phyloP scores from a whole-genome alignment of 768 basidiomycete genomes.

The Leccinum obscurum region DNA sequence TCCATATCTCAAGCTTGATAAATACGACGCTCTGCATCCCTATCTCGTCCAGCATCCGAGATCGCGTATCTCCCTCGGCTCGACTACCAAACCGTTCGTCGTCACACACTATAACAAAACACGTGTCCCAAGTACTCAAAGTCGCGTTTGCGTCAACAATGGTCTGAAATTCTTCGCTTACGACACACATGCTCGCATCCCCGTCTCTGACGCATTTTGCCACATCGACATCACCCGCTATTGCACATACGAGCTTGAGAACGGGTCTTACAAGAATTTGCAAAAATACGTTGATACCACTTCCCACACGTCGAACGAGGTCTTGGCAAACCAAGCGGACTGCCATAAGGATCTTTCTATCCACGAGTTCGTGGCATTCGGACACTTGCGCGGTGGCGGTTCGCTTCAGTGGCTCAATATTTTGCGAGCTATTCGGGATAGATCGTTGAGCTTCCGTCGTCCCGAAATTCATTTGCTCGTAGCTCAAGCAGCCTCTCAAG shows the following conservation, averaged over 20 bases:
- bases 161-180: slow-evolving; percentile 31
- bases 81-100: slow-evolving; percentile 23
- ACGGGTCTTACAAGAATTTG: slow-evolving; percentile 35
- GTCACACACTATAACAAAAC: slow-evolving; percentile 32
- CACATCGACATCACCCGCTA: slow-evolving; percentile 8
- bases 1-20: slow-evolving; percentile 16
- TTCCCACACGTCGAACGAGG: slow-evolving; percentile 42
- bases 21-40: slow-evolving; percentile 12
- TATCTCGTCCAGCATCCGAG: slow-evolving; percentile 19
- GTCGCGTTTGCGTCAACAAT: slow-evolving; percentile 30
- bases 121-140: slow-evolving; percentile 17
- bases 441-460: slow-evolving; percentile 38
- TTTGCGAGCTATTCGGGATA: slow-evolving; percentile 40
- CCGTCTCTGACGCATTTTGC: slow-evolving; percentile 18
- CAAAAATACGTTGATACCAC: slow-evolving; percentile 38
- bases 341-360: slow-evolving; percentile 41
- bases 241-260: slow-evolving; percentile 35
- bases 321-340: slow-evolving; percentile 41
- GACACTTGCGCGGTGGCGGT: slow-evolving; percentile 43
- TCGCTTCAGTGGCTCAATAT: slow-evolving; percentile 53
- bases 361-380: slow-evolving; percentile 47
- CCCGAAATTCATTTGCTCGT: slow-evolving; percentile 43
- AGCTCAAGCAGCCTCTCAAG: slow-evolving; percentile 44
- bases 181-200: slow-evolving; percentile 17
- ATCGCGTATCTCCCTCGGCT: slow-evolving; percentile 25